phyloP scores from a whole-genome alignment of 2,329 filamentous ascomycete genomes.

The Calonectria ilicicola region DNA sequence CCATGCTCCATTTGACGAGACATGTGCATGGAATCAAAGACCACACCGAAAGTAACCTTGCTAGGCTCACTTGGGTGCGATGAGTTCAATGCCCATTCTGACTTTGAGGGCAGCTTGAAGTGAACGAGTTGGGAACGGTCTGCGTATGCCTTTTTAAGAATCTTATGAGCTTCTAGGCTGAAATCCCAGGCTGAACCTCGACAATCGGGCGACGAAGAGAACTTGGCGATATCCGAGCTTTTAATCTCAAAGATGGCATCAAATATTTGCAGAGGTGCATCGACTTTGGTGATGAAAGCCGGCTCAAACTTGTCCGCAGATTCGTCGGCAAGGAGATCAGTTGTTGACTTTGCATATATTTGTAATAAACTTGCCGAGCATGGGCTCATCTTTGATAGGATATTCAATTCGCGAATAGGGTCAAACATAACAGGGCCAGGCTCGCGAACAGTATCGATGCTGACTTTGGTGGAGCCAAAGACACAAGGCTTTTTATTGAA shows the following conservation, averaged over 20 bases:
- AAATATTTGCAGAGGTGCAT: constrained; percentile 66
- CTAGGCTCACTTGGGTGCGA: constrained; percentile 39
- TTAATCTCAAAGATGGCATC: constrained; percentile 60
- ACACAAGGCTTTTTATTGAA: constrained; percentile 75
- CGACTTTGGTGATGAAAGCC: constrained; percentile 78
- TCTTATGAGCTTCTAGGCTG: constrained; percentile 70
- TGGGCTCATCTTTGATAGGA: constrained; percentile 89
- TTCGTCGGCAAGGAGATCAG: constrained; percentile 80
- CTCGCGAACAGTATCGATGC: constrained; percentile 54
- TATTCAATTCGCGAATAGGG: constrained; percentile 77
- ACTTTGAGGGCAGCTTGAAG: constrained; percentile 56
- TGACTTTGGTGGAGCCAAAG: constrained; percentile 52
- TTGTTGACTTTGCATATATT: constrained; percentile 79
- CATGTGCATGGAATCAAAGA: constrained; percentile 79
- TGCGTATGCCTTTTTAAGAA: constrained; percentile 78
- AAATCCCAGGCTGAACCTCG: constrained; percentile 59
- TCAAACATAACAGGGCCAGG: constrained; percentile 82
- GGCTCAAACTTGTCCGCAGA: constrained; percentile 84
- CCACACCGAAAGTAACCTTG: constrained; percentile 72
- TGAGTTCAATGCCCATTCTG: constrained; percentile 46
- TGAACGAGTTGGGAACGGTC: constrained; percentile 79
- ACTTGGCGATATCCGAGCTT: constrained; percentile 43
- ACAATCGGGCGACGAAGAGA: constrained; percentile 50
- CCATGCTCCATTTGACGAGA: constrained; percentile 87
- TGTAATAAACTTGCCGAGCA: constrained; percentile 84